A percentile compares a stretch with the other conserved stretches of the same genome.
Evolutionary conservation across 805 yeast species (phyloP).

Genomic region (Henningerozyma blattae): DNA sequence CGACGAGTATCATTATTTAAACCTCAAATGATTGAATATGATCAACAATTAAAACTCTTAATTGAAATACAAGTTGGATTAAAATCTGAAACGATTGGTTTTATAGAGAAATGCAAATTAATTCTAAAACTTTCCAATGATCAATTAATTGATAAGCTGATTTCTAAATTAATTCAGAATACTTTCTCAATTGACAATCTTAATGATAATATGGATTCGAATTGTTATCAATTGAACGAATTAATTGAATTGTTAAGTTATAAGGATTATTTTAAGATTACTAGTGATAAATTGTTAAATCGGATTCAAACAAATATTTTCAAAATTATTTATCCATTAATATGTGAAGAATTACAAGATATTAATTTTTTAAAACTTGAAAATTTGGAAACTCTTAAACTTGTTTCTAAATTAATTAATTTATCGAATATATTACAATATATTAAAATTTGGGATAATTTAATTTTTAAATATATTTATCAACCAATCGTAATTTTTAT

Average conservation of each 20-base stretch:
- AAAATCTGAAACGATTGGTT: no score
- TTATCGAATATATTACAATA: constrained; percentile 13
- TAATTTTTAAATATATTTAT: constrained; percentile 23
- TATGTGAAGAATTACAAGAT: constrained; percentile 5
- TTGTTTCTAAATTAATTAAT: constrained; percentile 9
- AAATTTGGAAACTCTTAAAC: not conserved
- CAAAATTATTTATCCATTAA: constrained; percentile 3
- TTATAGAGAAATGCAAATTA: no score
- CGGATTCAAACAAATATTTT: constrained; percentile 16
- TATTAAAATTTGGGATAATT: constrained; percentile 11
- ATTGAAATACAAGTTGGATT: no score
- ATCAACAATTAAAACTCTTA: no score
- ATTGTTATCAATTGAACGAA: not conserved
- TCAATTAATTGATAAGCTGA: no score
- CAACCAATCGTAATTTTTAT: constrained; percentile 25
- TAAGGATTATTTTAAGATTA: not conserved
- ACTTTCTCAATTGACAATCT: no score
- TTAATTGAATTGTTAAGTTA: not conserved
- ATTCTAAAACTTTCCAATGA: no score
- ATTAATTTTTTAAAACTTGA: constrained; percentile 5
- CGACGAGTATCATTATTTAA: no score
- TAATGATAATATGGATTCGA: no score
- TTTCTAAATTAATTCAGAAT: no score
- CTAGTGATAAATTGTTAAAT: constrained; percentile 13
- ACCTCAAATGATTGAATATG: no score